Base-by-base conservation (phyloP, 257 asterid species). In the Solanum pimpinellifolium region DNA sequence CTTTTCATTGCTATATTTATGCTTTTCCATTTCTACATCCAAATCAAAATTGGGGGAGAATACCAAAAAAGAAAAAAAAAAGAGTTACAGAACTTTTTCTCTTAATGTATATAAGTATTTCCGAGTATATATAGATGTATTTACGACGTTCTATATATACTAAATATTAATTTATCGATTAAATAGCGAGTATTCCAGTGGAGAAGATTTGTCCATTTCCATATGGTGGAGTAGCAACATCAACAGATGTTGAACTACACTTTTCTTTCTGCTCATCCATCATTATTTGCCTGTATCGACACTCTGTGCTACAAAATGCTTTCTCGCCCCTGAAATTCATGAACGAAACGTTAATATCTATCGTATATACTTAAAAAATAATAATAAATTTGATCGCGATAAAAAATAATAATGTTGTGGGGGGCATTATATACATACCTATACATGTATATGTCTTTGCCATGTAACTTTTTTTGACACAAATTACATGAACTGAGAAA, bases 291-390 rank as follows among this genome's bases (percentile, higher is more conserved):
- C 88, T 91, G 87, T 91, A 91, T 88, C 99, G 91, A 88, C 98
- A 96, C 93, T 96, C 99, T 41, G 94, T 20, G 90, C 99, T 96
- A 89, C 99, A 96, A 84, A 96, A 96, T 52, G 98, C 96, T 87
- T 92, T 95, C 88, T 96, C 99, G 4, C 99, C 98, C 91, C 99
- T 96, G 93, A 83, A 93, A 85, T 85, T 75, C 70, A 85, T 52
- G n/a, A 52, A 52, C 1, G 11, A 52, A 52, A 6, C 21, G 11
- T 52, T 52, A 52, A 52, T 18, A 52, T 52, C 10, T 52, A 18
- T 9, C 16, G 6, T 52, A 16, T 52, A 15, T 49, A 15, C 4
- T 18, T 52, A 52, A 18, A 6, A 52, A 52, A 6, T 52, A 52
- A 6, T 52, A 52, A 52, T 52, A 52, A 52, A 16, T 52, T 52